Percentiles rank a stretch among this genome's conserved stretches.
Conservation (phyloP, 768 basidiomycete species). For the Suillus subalutaceus region DNA sequence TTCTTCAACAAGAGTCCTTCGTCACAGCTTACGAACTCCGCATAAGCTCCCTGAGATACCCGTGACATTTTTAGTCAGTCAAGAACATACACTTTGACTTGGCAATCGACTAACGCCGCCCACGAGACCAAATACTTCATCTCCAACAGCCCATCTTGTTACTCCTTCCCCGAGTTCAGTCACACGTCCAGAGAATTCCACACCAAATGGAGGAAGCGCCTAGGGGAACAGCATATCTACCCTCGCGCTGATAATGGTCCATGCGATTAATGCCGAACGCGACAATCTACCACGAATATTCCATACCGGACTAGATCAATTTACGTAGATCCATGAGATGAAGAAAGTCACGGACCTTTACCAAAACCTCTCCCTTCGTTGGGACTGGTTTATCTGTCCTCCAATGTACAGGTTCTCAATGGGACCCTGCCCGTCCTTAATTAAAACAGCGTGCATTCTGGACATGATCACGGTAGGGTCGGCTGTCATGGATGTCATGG, state of each 20-base stretch:
- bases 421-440: constrained; percentile 77
- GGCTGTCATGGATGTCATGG: too few relatives aligned
- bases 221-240: constrained; percentile 77
- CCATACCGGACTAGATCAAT: background rate
- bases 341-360: constrained; percentile 58
- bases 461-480: constrained; percentile 15
- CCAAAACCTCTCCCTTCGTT: constrained; percentile 66
- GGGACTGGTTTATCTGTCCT: constrained; percentile 66
- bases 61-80: constrained; percentile 9
- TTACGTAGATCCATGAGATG: constrained; percentile 1
- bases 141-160: constrained; percentile 58
- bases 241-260: constrained; percentile 77
- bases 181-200: constrained; percentile 82
- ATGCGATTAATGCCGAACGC: constrained; percentile 90
- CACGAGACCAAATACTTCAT: constrained; percentile 80
- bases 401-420: constrained; percentile 81
- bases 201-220: constrained; percentile 79
- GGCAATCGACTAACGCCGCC: constrained; percentile 61
- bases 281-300: constrained; percentile 50
- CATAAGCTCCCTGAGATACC: constrained; percentile 77
- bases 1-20: constrained; percentile 74
- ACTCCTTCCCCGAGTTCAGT: constrained; percentile 53
- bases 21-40: constrained; percentile 76
- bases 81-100: background rate
- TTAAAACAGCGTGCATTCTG: constrained; percentile 75